These are phyloP conservation scores for Linderina pennispora DNA, from an alignment of 192 early-diverging fungal species.

Conservation along the genomic window DNA sequence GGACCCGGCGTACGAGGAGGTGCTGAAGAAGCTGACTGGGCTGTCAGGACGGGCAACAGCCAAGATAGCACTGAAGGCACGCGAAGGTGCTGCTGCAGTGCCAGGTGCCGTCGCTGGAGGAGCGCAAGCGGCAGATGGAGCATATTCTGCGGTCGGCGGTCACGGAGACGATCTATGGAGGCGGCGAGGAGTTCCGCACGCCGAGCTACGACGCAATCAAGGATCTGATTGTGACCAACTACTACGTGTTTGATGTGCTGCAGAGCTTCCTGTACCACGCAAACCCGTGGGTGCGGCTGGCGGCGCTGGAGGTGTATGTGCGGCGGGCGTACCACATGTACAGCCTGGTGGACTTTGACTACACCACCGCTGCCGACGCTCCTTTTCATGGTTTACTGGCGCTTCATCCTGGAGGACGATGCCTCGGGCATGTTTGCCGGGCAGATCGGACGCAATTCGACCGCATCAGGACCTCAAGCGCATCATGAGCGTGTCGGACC, in stretches of 20 bases:
- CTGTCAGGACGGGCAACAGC: conserved; percentile 67
- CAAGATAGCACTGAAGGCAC: conserved; percentile 90
- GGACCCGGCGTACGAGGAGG: conserved; percentile 66
- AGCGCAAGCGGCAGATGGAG: conserved; percentile 79
- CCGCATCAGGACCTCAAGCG: conserved; percentile 52
- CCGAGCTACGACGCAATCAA: conserved; percentile 73
- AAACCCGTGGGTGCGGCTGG: conserved; percentile 67
- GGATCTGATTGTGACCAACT: conserved; percentile 86
- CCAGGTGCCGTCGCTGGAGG: conserved; percentile 88
- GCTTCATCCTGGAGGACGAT: conserved; percentile 64
- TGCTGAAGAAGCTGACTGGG: conserved; percentile 74
- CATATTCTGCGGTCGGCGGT: conserved; percentile 72
- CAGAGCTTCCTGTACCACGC: conserved; percentile 90
- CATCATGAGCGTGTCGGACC: conserved; percentile 73
- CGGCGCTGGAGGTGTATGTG: conserved; percentile 94
- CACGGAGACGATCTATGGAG: conserved; percentile 72
- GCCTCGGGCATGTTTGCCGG: conserved; percentile 42
- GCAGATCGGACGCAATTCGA: conserved; percentile 20
- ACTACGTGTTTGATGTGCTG: conserved; percentile 93
- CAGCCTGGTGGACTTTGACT: conserved; percentile 81
- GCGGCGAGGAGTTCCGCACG: conserved; percentile 60
- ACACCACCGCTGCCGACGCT: conserved; percentile 50
- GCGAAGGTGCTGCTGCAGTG: conserved; percentile 91
- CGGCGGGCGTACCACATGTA: conserved; percentile 98
- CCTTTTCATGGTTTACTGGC: conserved; percentile 74